These are phyloP conservation scores for Aureoboletus auriporus DNA, from an alignment of 768 basidiomycete species.

Conservation along the genomic window DNA sequence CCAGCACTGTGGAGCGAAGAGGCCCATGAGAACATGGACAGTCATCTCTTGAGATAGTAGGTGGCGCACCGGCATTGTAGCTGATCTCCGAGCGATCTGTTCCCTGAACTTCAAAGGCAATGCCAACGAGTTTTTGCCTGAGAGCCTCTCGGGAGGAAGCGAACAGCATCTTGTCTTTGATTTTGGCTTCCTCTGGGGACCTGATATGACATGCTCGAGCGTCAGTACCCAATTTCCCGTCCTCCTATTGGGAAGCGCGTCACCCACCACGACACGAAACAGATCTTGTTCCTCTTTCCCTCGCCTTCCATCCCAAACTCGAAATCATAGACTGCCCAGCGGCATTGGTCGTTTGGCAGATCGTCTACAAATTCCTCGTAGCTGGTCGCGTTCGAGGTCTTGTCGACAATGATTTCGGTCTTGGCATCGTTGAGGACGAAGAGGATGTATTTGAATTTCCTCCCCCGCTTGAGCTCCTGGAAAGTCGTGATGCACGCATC, in stretches of 20 bases:
- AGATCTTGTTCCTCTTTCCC: conserved; percentile 78
- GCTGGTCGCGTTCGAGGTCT: conserved; percentile 43
- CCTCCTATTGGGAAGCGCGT: neutral
- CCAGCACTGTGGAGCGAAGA: conserved; percentile 9
- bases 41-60: neutral
- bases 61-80: conserved; percentile 57
- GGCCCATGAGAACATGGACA: too few species aligned
- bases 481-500: conserved; percentile 40
- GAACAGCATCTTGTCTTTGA: conserved; percentile 92
- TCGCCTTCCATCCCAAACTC: conserved; percentile 65
- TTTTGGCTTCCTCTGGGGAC: conserved; percentile 80
- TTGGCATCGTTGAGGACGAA: conserved; percentile 58
- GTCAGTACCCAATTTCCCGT: too few species aligned
- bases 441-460: conserved; percentile 81
- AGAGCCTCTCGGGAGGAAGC: conserved; percentile 85
- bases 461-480: conserved; percentile 20
- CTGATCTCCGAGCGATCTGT: conserved; percentile 75
- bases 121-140: conserved; percentile 66
- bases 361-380: conserved; percentile 75
- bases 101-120: conserved; percentile 81
- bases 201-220: conserved; percentile 35
- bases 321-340: conserved; percentile 94
- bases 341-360: conserved; percentile 70
- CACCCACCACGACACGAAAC: conserved; percentile 76
- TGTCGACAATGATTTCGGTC: conserved; percentile 77